Evolutionary conservation across 805 yeast genomes (phyloP).

Genomic region (Kodamaea leandrae): DNA sequence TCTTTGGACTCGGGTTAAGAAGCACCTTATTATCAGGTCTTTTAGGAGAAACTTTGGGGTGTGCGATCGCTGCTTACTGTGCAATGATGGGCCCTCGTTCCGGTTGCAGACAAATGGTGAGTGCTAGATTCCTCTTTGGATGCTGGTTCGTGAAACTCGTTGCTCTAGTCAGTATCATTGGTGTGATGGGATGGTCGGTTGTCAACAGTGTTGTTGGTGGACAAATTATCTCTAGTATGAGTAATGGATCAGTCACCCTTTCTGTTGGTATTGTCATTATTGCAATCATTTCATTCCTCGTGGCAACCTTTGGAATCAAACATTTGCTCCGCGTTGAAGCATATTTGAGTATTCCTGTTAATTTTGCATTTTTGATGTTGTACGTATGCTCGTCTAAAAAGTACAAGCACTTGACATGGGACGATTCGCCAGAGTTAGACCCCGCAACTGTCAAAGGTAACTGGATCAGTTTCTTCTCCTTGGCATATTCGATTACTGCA

Average conservation of each 20-base stretch:
- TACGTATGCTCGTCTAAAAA: conserved; percentile 59
- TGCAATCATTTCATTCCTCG: conserved; percentile 57
- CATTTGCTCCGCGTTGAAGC: conserved; percentile 69
- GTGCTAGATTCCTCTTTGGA: conserved; percentile 77
- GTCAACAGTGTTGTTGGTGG: conserved; percentile 91
- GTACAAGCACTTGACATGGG: conserved; percentile 35
- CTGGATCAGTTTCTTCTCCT: conserved; percentile 68
- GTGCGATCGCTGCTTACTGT: conserved; percentile 77
- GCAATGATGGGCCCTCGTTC: conserved; percentile 87
- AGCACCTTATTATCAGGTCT: conserved; percentile 64
- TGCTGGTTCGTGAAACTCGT: conserved; percentile 81
- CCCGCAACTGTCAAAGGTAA: conserved; percentile 55
- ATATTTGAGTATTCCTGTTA: conserved; percentile 63
- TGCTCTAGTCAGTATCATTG: conserved; percentile 66
- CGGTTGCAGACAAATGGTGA: conserved; percentile 86
- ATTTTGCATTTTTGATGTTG: conserved; percentile 62
- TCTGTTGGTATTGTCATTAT: conserved; percentile 75
- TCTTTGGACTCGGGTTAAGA: conserved; percentile 66
- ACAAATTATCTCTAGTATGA: conserved; percentile 66
- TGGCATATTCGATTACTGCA: conserved; percentile 73
- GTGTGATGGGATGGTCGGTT: conserved; percentile 91
- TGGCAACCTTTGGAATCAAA: conserved; percentile 77
- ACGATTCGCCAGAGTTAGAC: conserved; percentile 33
- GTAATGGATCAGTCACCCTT: conserved; percentile 63
- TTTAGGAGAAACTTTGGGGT: conserved; percentile 64